Evolutionary conservation across 768 basidiomycete species (phyloP), one percentile per base, ranked within the genome.

Genomic region (Boletus pseudopeckii): DNA sequence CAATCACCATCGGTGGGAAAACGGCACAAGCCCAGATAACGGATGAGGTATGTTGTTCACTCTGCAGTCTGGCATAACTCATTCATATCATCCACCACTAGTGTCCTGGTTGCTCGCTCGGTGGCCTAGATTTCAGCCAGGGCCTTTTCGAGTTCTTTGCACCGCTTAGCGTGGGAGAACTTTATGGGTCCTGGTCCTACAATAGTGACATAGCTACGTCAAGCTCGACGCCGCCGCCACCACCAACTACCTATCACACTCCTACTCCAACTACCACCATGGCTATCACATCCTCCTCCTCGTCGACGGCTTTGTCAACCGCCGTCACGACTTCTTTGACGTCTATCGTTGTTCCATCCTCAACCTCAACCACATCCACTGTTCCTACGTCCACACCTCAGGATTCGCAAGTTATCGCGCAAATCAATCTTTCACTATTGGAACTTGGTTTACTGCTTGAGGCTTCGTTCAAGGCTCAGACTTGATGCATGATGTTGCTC

Each of bases 131-230:
- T 62, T 58, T 81, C 18, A 77, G 75, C 7, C 57, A 64, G 1
- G 72, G 71, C 15, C 74, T 84, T n/a, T 82, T 81, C 60, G 5
- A 63, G 4, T 66, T 62, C 59, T 75, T 81, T 50, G 78, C 67
- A 1, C 55, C 67, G 20, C 44, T 65, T 13, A 47, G 41, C 15
- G 49, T 58, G 6, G 80, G 79, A 34, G 65, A 71, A 14, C 49
- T 81, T 20, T 52, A 65, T 24, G 75, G 76, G 2, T 55, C 59
- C 4, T 83, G 82, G 81, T 55, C 48, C 14, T 75, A 69, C 47
- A 69, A 70, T 17, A 65, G 52, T 18, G 63, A 52, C 7, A 54
- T 56, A n/a, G 30, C 64, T 7, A 46, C 56, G 2, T 52, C 67
- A 42, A 68, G 60, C 45, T 58, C 65, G 20, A 59, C 63, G 1